Base-by-base conservation (phyloP, 179 eudicot genomes). In the Sideroxylon spinosum region DNA sequence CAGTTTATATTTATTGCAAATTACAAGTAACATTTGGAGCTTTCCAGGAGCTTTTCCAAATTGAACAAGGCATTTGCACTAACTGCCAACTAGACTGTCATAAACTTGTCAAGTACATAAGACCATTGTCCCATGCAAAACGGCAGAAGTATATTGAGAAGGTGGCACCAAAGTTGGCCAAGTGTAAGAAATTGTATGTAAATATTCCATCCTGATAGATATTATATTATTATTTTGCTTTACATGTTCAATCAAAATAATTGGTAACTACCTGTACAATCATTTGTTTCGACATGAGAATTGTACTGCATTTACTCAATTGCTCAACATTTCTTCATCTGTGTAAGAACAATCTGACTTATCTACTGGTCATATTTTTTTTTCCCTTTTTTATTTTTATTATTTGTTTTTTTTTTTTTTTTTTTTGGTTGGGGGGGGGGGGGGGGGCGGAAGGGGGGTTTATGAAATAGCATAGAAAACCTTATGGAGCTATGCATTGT, bases 51-150 rank as follows among this genome's bases (percentile, higher is more conserved):
- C 93, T 96, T 83, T 94, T 94, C 78, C 81, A 89, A 88, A 80
- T 92, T 71, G 99, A 96, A 79, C 92, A 78, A 72, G 99, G 99
- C 76, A 81, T 94, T 74, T 96, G 99, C 87, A 80, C 92, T 25
- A 88, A 80, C 59, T 96, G 99, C 87, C 81, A 86, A 53, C 80
- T 96, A 74, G 87, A 96, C 84, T 96, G 99, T 87, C 98, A 94
- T 81, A 87, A 88, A 81, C 95, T 96, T 71, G 99, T 96, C 77
- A 81, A 90, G 83, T 82, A 85, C 87, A 60, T 94, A 28, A 88
- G 66, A 77, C 90, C 91, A 64, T 85, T 96, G 74, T 61, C 95
- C 20, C n/a, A 52, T 77, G 92, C 87, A 77, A 85, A 82, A 79
- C 88, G 99, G 74, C 86, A 81, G 82, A 86, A 87, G 26, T 82